Evolutionary conservation across 2,329 filamentous ascomycete species (phyloP).

Genomic region (Trichoderma atrobrunneum): DNA sequence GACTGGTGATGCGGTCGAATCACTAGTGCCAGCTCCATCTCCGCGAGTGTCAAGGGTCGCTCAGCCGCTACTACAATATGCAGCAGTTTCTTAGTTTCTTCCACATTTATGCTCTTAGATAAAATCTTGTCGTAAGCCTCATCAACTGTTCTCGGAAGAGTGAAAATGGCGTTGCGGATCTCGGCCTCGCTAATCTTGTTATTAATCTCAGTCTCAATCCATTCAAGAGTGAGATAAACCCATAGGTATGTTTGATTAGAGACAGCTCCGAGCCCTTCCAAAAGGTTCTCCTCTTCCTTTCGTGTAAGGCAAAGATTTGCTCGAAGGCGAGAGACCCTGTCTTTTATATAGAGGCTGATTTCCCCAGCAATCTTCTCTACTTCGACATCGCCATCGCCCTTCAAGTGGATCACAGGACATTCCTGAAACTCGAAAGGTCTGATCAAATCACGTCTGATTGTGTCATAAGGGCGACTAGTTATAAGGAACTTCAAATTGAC

Average conservation of each 20-base stretch:
- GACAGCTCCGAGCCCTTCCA: slow-evolving; percentile 27
- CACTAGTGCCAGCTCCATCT: neutral
- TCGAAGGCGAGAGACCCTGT: slow-evolving; percentile 14
- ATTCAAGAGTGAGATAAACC: slow-evolving; percentile 35
- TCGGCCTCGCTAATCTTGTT: slow-evolving; percentile 7
- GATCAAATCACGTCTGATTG: slow-evolving; percentile 24
- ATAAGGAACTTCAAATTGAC: slow-evolving; percentile 33
- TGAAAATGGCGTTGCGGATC: slow-evolving; percentile 15
- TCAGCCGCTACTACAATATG: neutral
- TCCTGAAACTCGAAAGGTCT: neutral
- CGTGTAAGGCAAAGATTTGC: neutral
- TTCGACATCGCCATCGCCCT: slow-evolving; percentile 29
- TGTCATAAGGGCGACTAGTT: slow-evolving; percentile 32
- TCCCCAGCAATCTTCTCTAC: slow-evolving; percentile 29
- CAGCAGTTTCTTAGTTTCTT: neutral
- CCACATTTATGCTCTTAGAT: neutral
- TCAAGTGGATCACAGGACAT: slow-evolving; percentile 24
- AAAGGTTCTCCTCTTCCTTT: slow-evolving; percentile 12
- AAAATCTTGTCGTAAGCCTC: slow-evolving; percentile 31
- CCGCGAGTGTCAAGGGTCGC: neutral
- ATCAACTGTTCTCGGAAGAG: slow-evolving; percentile 24
- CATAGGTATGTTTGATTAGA: slow-evolving; percentile 40
- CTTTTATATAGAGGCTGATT: slow-evolving; percentile 32
- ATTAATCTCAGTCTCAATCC: slow-evolving; percentile 26
- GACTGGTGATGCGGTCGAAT: neutral